phyloP scores from a whole-genome alignment of 2,329 filamentous ascomycete species.

The Epichloe festucae region DNA sequence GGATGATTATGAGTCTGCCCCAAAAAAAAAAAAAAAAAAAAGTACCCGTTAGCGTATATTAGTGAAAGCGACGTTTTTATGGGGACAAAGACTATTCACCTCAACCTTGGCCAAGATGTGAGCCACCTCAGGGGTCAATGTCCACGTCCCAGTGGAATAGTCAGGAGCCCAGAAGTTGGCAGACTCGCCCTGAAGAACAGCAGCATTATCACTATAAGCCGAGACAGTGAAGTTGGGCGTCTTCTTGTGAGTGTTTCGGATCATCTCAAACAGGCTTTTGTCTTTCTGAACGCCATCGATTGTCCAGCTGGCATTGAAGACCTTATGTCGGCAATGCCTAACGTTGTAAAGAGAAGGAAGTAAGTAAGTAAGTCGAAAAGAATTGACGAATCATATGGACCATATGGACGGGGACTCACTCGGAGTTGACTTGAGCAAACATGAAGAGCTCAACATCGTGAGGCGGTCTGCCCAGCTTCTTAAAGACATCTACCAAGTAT shows the following conservation, averaged over 20 bases:
- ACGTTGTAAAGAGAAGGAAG: not conserved
- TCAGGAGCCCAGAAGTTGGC: conserved; percentile 69
- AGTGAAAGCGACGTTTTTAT: not conserved
- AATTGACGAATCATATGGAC: not conserved
- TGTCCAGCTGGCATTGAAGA: conserved; percentile 94
- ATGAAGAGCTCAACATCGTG: conserved; percentile 96
- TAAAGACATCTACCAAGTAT: conserved; percentile 62
- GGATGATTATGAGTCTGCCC: conserved; percentile 79
- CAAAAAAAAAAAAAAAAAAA: not conserved
- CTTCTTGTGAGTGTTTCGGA: conserved; percentile 82
- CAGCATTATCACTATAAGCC: conserved; percentile 95
- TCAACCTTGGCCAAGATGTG: conserved; percentile 91
- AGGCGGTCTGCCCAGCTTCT: conserved; percentile 42
- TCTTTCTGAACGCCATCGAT: conserved; percentile 76
- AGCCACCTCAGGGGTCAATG: conserved; percentile 69
- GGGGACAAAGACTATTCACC: conserved; percentile 4
- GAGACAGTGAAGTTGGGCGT: conserved; percentile 77
- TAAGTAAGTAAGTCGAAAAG: not conserved
- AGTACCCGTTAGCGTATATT: not conserved
- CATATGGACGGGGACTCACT: conserved; percentile 26
- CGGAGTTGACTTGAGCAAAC: conserved; percentile 98
- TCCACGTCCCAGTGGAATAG: conserved; percentile 77
- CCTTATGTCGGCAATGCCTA: conserved; percentile 63
- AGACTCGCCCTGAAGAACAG: conserved; percentile 46
- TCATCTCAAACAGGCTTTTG: conserved; percentile 86